phyloP scores from a whole-genome alignment of 78 protist species.

The Dictyostelium purpureum region DNA sequence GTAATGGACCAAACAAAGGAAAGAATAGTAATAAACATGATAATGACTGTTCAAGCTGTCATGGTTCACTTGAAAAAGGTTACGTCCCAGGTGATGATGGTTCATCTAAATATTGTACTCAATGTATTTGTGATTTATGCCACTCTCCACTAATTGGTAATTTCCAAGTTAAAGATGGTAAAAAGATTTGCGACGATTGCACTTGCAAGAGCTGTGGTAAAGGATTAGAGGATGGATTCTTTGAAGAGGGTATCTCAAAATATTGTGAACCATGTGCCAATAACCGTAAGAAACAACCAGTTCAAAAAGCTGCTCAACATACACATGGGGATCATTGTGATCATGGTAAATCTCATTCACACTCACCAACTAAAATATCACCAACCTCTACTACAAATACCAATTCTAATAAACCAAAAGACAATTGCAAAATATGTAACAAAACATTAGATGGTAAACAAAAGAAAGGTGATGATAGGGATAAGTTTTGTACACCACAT shows the following conservation, averaged over 20 bases:
- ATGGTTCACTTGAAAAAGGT: conserved; percentile 57
- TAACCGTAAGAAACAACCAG: neutral
- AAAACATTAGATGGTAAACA: conserved; percentile 25
- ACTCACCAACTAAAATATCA: neutral
- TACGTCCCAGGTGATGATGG: conserved; percentile 60
- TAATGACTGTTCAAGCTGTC: conserved; percentile 40
- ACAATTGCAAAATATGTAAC: conserved; percentile 35
- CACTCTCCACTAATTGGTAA: conserved; percentile 34
- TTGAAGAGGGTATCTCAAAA: conserved; percentile 48
- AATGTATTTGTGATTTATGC: conserved; percentile 67
- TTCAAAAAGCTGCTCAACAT: neutral
- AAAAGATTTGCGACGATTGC: conserved; percentile 59
- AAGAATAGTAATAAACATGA: neutral
- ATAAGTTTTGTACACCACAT: conserved; percentile 51
- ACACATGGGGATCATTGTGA: neutral
- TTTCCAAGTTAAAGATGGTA: conserved; percentile 5
- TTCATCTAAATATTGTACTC: conserved; percentile 38
- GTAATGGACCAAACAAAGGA: neutral
- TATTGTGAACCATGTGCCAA: conserved; percentile 55
- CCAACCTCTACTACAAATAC: neutral
- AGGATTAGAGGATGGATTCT: conserved; percentile 30
- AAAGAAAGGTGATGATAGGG: conserved; percentile 41
- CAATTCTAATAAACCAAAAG: neutral
- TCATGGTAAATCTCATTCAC: neutral
- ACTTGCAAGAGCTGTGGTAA: conserved; percentile 28